Evolutionary conservation across 768 basidiomycete genomes (phyloP), one percentile per base, ranked within the genome.

Genomic region (Tephrocybe sp.): DNA sequence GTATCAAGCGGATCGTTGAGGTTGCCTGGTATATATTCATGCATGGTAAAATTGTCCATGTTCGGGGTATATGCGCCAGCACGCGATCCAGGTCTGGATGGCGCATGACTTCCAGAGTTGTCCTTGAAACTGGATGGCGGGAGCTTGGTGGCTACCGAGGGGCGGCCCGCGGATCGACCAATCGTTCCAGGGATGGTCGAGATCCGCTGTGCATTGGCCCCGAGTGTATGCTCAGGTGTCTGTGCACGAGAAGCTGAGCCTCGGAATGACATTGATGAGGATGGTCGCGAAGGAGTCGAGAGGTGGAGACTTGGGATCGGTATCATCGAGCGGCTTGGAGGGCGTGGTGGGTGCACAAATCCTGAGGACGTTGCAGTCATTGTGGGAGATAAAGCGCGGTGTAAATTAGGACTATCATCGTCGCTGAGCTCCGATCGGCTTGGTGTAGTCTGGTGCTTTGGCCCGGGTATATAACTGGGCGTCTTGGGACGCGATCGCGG

Each of bases 281-380:
- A 76, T 1, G 89, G 86, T 27, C 89, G 76, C 16, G 88, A 89
- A 8, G 83, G 79, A 4, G 83, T 79, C 2, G 81, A 81, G 32
- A 89, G 68, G 47, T 87, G 84, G 2, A 91, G 72, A 54, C 77
- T 84, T 7, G 90, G 89, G 21, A 90, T 76, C 18, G 89, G 89
- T 48, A 92, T 90, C 81, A 82, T 86, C 5, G 91, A 92, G 46
- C 87, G 79, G 60, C 89, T 90, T 1, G 89, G 88, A 24, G 89
- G 89, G 27, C 89, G 78, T 9, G 83, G 78, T 24, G 82, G 81
- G 60, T 83, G 85, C 12, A 65, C 58, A 37, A 64, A 69, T 25
- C 55, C 69, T 40, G 61, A 71, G 1, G 80, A 78, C 18, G 77
- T 51, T 18, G 56, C 72, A 43, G 73, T 76, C 13, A 71, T 60